Evolutionary conservation across 2,329 filamentous ascomycete genomes (phyloP).

Genomic region (Coniochaeta sp.): DNA sequence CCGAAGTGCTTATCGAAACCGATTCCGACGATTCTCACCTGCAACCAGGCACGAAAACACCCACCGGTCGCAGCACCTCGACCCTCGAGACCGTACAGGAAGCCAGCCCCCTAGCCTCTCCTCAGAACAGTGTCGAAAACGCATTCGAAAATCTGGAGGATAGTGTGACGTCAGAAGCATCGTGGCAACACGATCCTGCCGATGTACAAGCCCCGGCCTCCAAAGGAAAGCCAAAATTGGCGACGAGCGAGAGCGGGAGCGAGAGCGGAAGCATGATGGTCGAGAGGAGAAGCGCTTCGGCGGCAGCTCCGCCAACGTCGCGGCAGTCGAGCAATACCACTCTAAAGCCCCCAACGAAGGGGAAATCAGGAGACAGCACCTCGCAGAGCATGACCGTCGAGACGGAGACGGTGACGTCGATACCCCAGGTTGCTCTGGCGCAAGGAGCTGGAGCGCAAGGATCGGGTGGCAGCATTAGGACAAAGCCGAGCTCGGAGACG

Average conservation of each 20-base stretch:
- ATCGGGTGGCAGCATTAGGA: constrained; percentile 64
- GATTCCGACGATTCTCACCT: constrained; percentile 44
- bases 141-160: constrained; percentile 45
- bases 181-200: constrained; percentile 31
- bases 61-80: constrained; percentile 51
- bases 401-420: constrained; percentile 88
- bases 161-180: constrained; percentile 24
- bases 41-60: constrained; percentile 51
- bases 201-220: constrained; percentile 30
- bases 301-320: constrained; percentile 42
- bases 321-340: constrained; percentile 60
- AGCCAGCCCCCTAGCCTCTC: constrained; percentile 69
- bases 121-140: constrained; percentile 39
- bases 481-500: constrained; percentile 90
- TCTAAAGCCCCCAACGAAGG: constrained; percentile 56
- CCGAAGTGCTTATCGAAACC: constrained; percentile 36
- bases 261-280: constrained; percentile 52
- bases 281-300: constrained; percentile 34
- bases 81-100: constrained; percentile 88
- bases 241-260: constrained; percentile 52
- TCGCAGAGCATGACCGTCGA: constrained; percentile 93
- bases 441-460: constrained; percentile 57
- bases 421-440: constrained; percentile 74
- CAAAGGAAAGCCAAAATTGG: constrained; percentile 38
- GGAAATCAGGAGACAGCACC: constrained; percentile 66